Conservation (phyloP, 2,329 filamentous ascomycete species). For the Paraconiothyrium brasiliense region DNA sequence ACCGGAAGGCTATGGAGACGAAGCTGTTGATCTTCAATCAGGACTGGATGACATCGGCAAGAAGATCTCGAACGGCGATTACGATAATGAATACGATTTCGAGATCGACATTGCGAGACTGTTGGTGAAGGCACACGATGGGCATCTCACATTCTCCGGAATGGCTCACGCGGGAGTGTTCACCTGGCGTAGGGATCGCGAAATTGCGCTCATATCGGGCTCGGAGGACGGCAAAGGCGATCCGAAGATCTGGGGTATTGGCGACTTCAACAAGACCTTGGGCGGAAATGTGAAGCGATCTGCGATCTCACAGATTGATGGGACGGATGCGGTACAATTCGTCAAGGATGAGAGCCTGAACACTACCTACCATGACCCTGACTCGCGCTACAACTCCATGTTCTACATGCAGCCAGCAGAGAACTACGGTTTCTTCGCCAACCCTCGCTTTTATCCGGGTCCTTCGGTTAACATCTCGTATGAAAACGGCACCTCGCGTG, state of each 20-base stretch:
- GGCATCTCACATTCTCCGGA: constrained; percentile 49
- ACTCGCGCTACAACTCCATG: constrained; percentile 52
- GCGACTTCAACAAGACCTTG: constrained; percentile 44
- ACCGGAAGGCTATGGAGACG: constrained; percentile 49
- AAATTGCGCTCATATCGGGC: constrained; percentile 42
- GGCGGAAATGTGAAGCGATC: constrained; percentile 37
- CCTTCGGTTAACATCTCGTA: constrained; percentile 42
- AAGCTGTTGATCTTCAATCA: constrained; percentile 49
- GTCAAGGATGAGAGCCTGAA: constrained; percentile 43
- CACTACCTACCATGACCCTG: constrained; percentile 51
- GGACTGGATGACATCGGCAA: constrained; percentile 48
- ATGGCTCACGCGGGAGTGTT: constrained; percentile 49
- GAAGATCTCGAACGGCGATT: constrained; percentile 42
- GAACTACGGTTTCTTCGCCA: constrained; percentile 41
- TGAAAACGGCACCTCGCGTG: constrained; percentile 47
- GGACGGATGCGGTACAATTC: constrained; percentile 45
- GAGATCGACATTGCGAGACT: constrained; percentile 48
- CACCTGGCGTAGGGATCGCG: constrained; percentile 40
- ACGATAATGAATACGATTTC: constrained; percentile 54
- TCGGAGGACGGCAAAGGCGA: constrained; percentile 40
- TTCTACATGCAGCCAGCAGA: constrained; percentile 48
- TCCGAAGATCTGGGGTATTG: constrained; percentile 42
- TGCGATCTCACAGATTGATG: constrained; percentile 51
- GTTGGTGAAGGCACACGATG: constrained; percentile 46
- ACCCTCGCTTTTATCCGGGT: constrained; percentile 46